A percentile compares a stretch with the other conserved stretches of the same genome.
These are phyloP conservation scores for Collybia sordida DNA, from an alignment of 768 basidiomycete genomes.

Conservation along the genomic window DNA sequence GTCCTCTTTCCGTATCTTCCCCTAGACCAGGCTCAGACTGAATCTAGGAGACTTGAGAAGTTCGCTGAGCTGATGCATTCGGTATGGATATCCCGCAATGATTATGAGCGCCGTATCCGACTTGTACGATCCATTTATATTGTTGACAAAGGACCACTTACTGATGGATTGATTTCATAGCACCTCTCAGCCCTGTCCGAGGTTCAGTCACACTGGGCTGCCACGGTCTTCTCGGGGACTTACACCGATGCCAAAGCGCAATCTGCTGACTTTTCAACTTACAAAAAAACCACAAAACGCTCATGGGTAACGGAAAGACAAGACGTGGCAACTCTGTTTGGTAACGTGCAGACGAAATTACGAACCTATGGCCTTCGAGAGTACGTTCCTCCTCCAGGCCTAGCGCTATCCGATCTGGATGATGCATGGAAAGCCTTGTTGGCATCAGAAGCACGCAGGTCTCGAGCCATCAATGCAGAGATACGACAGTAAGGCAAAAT, in stretches of 20 bases:
- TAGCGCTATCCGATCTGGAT: conserved; percentile 74
- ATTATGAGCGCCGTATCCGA: conserved; percentile 87
- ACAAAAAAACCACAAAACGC: conserved; percentile 86
- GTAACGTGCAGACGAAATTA: conserved; percentile 92
- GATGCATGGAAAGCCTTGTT: conserved; percentile 73
- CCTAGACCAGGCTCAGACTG: conserved; percentile 92
- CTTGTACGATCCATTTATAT: conserved; percentile 42
- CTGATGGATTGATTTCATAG: conserved; percentile 28
- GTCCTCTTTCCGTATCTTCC: conserved; percentile 6
- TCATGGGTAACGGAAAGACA: conserved; percentile 89
- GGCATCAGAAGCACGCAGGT: conserved; percentile 71
- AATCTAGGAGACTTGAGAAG: conserved; percentile 89
- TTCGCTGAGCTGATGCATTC: conserved; percentile 96
- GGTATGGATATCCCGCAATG: conserved; percentile 83
- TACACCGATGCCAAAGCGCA: conserved; percentile 83
- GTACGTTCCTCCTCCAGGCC: conserved; percentile 76
- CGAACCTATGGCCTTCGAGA: conserved; percentile 85
- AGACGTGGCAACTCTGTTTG: conserved; percentile 83
- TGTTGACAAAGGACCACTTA: background rate
- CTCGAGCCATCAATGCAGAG: conserved; percentile 82
- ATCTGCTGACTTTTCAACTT: conserved; percentile 67
- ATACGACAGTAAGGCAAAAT: conserved; percentile 72
- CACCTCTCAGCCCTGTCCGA: conserved; percentile 66
- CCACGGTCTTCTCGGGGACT: conserved; percentile 63
- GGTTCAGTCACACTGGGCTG: conserved; percentile 70